Conservation (phyloP, 306 rosid genomes). For the Cicer cuneatum region DNA sequence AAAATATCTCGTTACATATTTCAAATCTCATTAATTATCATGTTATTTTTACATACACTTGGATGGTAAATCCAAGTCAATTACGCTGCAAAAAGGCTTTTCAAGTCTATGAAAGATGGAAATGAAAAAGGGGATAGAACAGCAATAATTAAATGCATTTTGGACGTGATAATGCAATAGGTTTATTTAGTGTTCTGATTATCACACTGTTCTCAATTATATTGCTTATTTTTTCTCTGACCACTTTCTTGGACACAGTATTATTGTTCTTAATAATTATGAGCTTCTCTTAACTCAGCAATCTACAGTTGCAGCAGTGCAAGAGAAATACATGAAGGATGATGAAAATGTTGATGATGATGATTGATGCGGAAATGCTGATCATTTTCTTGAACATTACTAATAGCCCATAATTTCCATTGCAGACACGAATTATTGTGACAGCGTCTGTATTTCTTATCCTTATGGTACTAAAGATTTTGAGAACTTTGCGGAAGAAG, state of each 20-base stretch:
- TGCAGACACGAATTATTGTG: neutral
- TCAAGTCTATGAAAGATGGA: too few relatives aligned
- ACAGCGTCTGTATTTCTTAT: slow-evolving; percentile 2
- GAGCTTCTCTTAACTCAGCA: slow-evolving; percentile 59
- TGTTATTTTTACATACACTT: too few relatives aligned
- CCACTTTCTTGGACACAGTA: neutral
- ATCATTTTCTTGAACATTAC: slow-evolving; percentile 6
- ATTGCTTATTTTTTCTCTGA: slow-evolving; percentile 29
- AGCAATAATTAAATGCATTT: slow-evolving; percentile 11
- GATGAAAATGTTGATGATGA: slow-evolving; percentile 65
- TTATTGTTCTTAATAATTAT: slow-evolving; percentile 3
- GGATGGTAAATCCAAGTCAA: too few relatives aligned
- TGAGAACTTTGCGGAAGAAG: slow-evolving; percentile 1
- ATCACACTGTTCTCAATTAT: slow-evolving; percentile 8
- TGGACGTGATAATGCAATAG: neutral
- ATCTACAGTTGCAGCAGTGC: slow-evolving; percentile 93
- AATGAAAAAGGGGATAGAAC: too few relatives aligned
- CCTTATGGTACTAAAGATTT: slow-evolving; percentile 12
- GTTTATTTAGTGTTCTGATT: slow-evolving; percentile 8
- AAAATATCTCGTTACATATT: slow-evolving; percentile 1
- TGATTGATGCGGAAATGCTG: slow-evolving; percentile 38
- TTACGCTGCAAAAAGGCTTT: too few relatives aligned
- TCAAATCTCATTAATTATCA: slow-evolving; percentile 12
- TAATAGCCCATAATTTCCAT: slow-evolving; percentile 16
- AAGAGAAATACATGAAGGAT: slow-evolving; percentile 91